Evolutionary conservation across 1,284 basidiomycete species (phyloP).

Genomic region (Moesziomyces sp.): DNA sequence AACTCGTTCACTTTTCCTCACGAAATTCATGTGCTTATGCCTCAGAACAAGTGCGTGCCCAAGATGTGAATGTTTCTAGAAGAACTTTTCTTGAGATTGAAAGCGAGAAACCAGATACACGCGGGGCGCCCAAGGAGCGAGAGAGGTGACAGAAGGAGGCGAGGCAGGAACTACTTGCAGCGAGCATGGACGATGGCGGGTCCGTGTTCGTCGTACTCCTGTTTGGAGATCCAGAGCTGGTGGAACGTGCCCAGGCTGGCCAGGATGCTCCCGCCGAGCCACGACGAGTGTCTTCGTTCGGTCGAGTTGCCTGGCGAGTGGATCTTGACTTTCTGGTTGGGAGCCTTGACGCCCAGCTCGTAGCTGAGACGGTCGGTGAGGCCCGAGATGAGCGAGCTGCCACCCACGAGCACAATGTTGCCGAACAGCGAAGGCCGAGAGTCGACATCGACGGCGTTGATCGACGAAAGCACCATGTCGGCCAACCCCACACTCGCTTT

Average conservation of each 20-base stretch:
- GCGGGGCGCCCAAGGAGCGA: too few species aligned
- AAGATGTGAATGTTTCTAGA: too few species aligned
- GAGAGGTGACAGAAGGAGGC: not conserved
- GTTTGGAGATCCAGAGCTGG: conserved; percentile 66
- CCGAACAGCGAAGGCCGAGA: conserved; percentile 86
- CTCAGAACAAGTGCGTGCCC: too few species aligned
- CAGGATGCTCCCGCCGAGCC: conserved; percentile 65
- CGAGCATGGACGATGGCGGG: conserved; percentile 62
- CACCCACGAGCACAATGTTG: conserved; percentile 95
- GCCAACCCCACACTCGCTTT: conserved; percentile 37
- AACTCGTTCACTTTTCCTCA: too few species aligned
- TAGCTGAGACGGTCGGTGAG: conserved; percentile 84
- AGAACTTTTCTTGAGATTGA: too few species aligned
- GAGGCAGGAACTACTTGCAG: conserved; percentile 49
- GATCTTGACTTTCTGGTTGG: conserved; percentile 71
- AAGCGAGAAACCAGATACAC: too few species aligned
- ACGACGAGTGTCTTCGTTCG: conserved; percentile 63
- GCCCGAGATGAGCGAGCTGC: conserved; percentile 85
- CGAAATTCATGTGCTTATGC: too few species aligned
- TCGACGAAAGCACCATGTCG: conserved; percentile 78
- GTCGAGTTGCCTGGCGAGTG: conserved; percentile 66
- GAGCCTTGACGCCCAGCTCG: conserved; percentile 81
- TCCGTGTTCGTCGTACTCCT: conserved; percentile 67
- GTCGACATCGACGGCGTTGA: conserved; percentile 89
- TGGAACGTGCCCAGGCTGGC: conserved; percentile 66